Evolutionary conservation across 495 filamentous ascomycete species (phyloP), one percentile per base, ranked within the genome.

Genomic region (Neurospora sp.): DNA sequence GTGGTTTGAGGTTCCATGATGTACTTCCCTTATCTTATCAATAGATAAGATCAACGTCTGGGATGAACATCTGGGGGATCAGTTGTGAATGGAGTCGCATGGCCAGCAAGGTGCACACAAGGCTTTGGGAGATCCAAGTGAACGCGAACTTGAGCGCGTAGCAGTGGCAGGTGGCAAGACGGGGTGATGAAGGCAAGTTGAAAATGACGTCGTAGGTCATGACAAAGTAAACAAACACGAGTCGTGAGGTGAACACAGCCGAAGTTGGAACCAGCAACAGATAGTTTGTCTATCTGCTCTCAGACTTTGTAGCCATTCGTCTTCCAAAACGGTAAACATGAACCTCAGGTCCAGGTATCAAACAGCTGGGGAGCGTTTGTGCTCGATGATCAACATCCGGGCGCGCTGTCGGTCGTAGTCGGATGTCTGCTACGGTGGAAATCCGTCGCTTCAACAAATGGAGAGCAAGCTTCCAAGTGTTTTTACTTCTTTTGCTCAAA

Each of bases 401-500:
- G 23, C 27, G 54, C 12, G 54, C 27, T 54, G 20, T 23, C 20
- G 20, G 14, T 62, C 54, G 54, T 62, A 62, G 54, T 35, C 27
- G 54, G 23, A 62, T 62, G 27, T 35, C 54, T 18, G 27, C 54
- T 62, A 35, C 27, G 12, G 54, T 62, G 54, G 54, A 31, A 62
- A 62, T 35, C 54, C 54, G 54, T 62, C 54, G 27, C 54, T 35
- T 35, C 54, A 62, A 62, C 54, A 62, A 18, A 39, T 71, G 42
- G 72, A 73, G 42, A 62, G 27, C 23, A 62, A 62, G 54, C 54
- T 62, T 62, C 54, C 54, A 62, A 18, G 54, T 62, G 54, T 62
- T 18, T 62, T 62, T 62, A 62, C 27, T 62, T 62, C 20, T 27
- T 62, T 79, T 79, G 79, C 71, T 82, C 75, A 76, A 80, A 79